Base-by-base conservation (phyloP, 345 rosid species). In the Acer saccharum region DNA sequence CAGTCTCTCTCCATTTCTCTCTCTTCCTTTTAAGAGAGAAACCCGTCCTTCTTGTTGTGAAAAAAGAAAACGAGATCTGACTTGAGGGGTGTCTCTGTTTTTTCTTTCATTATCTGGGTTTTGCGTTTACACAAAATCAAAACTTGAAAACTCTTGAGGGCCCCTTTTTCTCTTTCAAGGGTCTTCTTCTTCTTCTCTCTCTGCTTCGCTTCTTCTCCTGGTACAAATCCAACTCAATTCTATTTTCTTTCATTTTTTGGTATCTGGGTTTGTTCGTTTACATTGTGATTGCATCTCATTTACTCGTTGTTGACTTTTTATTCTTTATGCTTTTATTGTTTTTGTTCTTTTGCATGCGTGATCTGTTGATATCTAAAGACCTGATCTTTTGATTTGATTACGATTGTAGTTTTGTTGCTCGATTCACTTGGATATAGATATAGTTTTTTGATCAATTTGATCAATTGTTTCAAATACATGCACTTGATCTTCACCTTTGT, bases 111-210 rank as follows among this genome's bases (percentile, higher is more conserved):
- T 39, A 72, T 75, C 23, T 25, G 65, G 62, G 39, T 35, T 35
- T 35, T 35, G 39, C 39, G 39, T 35, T 35, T 35, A 35, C 39
- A 35, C 39, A 35, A 35, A 21, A 44, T 73, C 8, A 21, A 60
- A 71, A 60, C 21, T 77, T 72, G 68, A 14, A 68, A 71, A 66
- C 46, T 35, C 39, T 35, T 57, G 62, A 43, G 80, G 81, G 71
- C 75, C 79, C 73, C 73, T 35, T 32, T 35, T 78, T 73, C 43
- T 73, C 65, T 23, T 35, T 35, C 0, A 50, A 65, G 87, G 82
- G 76, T 81, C 72, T 57, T 69, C 71, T 65, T 14, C n/a, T 55
- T 44, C 46, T 29, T 29, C 32, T 29, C 32, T 57, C 46, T 6
- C 46, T 7, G 50, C 18, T 29, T 43, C 46, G 10, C 46, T 20